Evolutionary conservation across 768 basidiomycete species (phyloP), one percentile per base, ranked within the genome.

Genomic region (Kwoniella dendrophila): DNA sequence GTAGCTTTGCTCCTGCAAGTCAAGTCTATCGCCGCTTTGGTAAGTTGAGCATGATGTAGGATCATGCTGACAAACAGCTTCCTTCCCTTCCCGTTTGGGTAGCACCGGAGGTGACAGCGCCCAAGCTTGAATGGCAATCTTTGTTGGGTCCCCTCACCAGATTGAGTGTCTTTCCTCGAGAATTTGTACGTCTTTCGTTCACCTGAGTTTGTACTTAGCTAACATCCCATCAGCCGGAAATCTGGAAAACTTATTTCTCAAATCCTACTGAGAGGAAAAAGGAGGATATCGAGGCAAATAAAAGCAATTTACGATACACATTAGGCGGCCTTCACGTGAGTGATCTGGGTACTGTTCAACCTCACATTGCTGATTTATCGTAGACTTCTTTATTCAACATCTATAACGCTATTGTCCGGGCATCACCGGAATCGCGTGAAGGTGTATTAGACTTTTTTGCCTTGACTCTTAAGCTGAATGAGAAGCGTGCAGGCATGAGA

Each of bases 401-500:
- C 48, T 90, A 93, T 79, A 91, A 95, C 74, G 81, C 87, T 2
- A 82, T 97, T n/a, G 87, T 98, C 32, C 86, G 95, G 41, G 86
- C 90, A 2, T 89, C 88, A 0, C 80, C 90, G 0, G 85, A 86
- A 50, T 82, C 89, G 0, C 83, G 91, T 56, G 93, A 96, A 79
- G 87, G 85, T 3, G 88, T 93, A 6, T 78, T 99, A 41, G 83
- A 86, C 58, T 94, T 89, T 77, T 91, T 98, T 69, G 85, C 90
- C 10, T 82, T 85, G 2, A 86, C 87, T 4, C 80, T 93, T 33
- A 82, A 83, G 16, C 77, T 93, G 65, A 99, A 99, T 73, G 82
- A 83, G 29, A 93, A 86, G 76, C 86, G 96, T 52, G 86, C 90
- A 2, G 96, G 94, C n/a, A 89, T 92, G 85, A 89, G 92, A 82